Conservation (phyloP, 306 rosid species). For the Prosopis cineraria region DNA sequence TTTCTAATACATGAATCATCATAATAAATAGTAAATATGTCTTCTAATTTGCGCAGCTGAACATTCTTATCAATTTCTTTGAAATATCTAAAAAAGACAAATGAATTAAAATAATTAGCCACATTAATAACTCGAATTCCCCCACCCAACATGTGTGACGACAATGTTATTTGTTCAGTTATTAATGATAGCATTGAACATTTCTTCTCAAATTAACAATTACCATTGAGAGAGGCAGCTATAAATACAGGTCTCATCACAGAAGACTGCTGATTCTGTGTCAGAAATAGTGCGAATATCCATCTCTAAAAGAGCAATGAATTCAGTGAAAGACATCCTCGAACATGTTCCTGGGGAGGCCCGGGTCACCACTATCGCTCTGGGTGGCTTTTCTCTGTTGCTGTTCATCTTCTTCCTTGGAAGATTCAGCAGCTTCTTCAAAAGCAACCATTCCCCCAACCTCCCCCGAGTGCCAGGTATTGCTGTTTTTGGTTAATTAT, state of each 20-base stretch:
- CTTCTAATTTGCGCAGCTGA: too few species aligned
- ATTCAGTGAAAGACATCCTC: neutral
- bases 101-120: too few species aligned
- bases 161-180: too few species aligned
- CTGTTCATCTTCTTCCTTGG: slow-evolving; percentile 29
- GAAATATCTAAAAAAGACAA: too few species aligned
- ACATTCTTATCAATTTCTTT: too few species aligned
- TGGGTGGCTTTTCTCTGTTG: slow-evolving; percentile 56
- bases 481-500: neutral
- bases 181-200: too few species aligned
- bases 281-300: neutral
- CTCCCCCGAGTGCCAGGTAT: slow-evolving; percentile 76
- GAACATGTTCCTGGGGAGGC: slow-evolving; percentile 39
- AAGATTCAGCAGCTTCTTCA: neutral
- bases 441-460: slow-evolving; percentile 23
- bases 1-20: too few species aligned
- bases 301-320: neutral
- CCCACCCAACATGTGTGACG: too few species aligned
- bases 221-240: too few species aligned
- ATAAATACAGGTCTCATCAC: neutral
- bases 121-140: too few species aligned
- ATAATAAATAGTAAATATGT: too few species aligned
- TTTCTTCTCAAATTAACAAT: too few species aligned
- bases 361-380: slow-evolving; percentile 29
- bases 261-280: neutral